Percentiles rank a stretch among this genome's conserved stretches.
Conservation (phyloP, 2,329 filamentous ascomycete species). For the Trichoderma semiorbis region DNA sequence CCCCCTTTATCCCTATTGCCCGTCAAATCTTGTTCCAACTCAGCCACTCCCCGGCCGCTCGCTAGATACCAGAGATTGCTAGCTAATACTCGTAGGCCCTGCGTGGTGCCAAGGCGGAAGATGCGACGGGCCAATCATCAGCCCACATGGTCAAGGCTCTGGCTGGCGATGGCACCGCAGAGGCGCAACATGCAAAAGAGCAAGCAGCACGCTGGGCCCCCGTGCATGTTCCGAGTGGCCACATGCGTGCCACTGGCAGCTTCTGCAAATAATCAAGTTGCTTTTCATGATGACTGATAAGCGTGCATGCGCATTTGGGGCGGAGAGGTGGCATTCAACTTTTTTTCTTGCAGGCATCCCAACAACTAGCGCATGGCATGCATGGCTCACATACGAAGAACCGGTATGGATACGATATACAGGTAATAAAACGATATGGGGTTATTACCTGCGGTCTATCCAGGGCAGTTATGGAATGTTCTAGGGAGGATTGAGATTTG, state of each 20-base stretch:
- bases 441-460: neutral
- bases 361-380: neutral
- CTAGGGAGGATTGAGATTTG: neutral
- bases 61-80: neutral
- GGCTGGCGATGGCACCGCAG: slow-evolving; percentile 4
- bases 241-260: neutral
- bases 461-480: neutral
- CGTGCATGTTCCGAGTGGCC: neutral
- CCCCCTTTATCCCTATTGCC: neutral
- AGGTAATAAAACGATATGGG: neutral
- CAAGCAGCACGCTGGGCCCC: neutral
- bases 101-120: neutral
- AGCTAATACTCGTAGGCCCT: neutral
- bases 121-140: slow-evolving; percentile 22
- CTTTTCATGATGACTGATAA: neutral
- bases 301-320: neutral
- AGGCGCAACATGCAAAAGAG: neutral
- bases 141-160: slow-evolving; percentile 28
- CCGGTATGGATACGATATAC: neutral
- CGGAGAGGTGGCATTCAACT: neutral
- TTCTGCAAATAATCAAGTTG: neutral
- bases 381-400: neutral
- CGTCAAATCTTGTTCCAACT: neutral
- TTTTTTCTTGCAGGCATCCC: neutral
- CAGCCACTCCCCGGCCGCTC: neutral